A percentile compares a stretch with the other conserved stretches of the same genome.
These are phyloP conservation scores for Cyberlindnera bimundalis DNA, from an alignment of 805 yeast species.

Conservation along the genomic window DNA sequence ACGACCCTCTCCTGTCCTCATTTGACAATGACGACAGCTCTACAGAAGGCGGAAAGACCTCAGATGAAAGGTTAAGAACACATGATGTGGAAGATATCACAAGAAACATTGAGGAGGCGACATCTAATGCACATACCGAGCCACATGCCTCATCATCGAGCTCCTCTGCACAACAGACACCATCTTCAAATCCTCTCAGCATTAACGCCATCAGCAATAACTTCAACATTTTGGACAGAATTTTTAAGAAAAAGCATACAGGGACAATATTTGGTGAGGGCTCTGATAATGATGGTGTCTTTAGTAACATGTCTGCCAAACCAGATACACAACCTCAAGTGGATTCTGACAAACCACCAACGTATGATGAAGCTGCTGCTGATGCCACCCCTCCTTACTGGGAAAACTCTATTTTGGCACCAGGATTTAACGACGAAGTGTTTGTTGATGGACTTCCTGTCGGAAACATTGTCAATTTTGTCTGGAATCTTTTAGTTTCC, in stretches of 20 bases:
- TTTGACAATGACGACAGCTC: conserved; percentile 10
- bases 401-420: conserved; percentile 82
- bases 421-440: conserved; percentile 78
- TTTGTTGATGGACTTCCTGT: conserved; percentile 95
- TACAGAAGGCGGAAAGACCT: conserved; percentile 7
- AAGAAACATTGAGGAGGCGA: conserved; percentile 10
- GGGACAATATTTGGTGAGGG: conserved; percentile 27
- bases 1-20: conserved; percentile 12
- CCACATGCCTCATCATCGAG: conserved; percentile 5
- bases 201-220: conserved; percentile 31
- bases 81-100: conserved; percentile 6
- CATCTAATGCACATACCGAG: conserved; percentile 3
- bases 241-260: conserved; percentile 27
- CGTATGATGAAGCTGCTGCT: conserved; percentile 92
- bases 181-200: conserved; percentile 1
- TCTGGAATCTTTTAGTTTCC: conserved; percentile 88
- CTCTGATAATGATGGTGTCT: conserved; percentile 77
- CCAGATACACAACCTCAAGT: conserved; percentile 48
- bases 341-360: conserved; percentile 62
- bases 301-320: conserved; percentile 86
- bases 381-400: conserved; percentile 96
- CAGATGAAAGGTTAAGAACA: conserved; percentile 13
- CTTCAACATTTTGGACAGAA: conserved; percentile 38
- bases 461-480: conserved; percentile 81
- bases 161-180: not conserved